Evolutionary conservation across 495 filamentous ascomycete genomes (phyloP).

Genomic region (Pyrenula massariospora): DNA sequence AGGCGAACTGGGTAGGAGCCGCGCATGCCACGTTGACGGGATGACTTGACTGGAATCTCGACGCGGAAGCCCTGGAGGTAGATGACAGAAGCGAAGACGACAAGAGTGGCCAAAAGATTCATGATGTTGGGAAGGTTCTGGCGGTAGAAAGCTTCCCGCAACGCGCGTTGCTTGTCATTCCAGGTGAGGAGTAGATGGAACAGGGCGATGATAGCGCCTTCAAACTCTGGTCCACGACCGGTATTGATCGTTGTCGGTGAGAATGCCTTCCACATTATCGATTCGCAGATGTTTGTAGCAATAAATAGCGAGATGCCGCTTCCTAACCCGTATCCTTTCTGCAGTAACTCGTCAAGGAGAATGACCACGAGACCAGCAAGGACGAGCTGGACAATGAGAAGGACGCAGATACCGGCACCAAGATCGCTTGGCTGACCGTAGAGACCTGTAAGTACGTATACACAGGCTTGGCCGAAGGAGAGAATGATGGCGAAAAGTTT

Average conservation of each 20-base stretch:
- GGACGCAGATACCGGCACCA: constrained; percentile 93
- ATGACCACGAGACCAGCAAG: constrained; percentile 97
- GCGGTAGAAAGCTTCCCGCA: constrained; percentile 97
- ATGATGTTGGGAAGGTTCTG: constrained; percentile 99
- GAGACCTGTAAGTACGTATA: constrained; percentile 94
- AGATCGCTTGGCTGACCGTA: constrained; percentile 95
- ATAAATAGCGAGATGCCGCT: constrained; percentile 99
- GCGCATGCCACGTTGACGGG: constrained; percentile 95
- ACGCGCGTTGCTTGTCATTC: constrained; percentile 94
- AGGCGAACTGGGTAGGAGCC: constrained; percentile 64
- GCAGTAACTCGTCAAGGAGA: constrained; percentile 95
- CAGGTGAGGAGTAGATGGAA: constrained; percentile 98
- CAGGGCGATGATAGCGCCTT: constrained; percentile 96
- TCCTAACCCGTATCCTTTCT: constrained; percentile 98
- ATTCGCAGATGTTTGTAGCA: constrained; percentile 99
- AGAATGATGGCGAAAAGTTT: constrained; percentile 98
- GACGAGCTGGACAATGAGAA: constrained; percentile 93
- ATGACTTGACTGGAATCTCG: constrained; percentile 99
- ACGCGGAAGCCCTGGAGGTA: constrained; percentile 99
- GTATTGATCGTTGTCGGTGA: constrained; percentile 99
- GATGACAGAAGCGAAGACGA: constrained; percentile 94
- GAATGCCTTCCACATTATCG: constrained; percentile 99
- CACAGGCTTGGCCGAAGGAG: constrained; percentile 91
- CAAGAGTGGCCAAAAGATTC: constrained; percentile 88
- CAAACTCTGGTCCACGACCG: constrained; percentile 96